Evolutionary conservation across 768 basidiomycete genomes (phyloP).

Genomic region (Psilocybe subaeruginosa): DNA sequence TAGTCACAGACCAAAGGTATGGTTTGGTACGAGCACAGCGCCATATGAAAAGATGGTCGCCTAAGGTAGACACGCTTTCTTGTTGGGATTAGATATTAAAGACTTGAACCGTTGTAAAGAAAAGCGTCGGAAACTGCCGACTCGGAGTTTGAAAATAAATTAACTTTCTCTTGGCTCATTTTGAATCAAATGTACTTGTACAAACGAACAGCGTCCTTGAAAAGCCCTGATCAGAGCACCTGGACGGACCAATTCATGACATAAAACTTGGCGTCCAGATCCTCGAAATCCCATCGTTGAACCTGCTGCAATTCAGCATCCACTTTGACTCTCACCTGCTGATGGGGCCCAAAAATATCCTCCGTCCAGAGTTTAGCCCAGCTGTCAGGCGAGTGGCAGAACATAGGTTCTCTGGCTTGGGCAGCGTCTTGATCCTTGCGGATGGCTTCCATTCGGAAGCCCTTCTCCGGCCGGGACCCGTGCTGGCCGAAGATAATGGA

Average conservation of each 20-base stretch:
- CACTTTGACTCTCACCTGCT: conserved; percentile 17
- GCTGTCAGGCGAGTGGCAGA: conserved; percentile 41
- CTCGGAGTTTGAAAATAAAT: too few species aligned
- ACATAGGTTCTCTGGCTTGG: conserved; percentile 26
- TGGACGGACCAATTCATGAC: conserved; percentile 20
- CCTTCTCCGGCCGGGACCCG: conserved; percentile 34
- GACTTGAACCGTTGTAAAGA: too few species aligned
- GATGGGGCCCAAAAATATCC: conserved; percentile 30
- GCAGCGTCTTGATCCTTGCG: neutral
- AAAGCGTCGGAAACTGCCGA: too few species aligned
- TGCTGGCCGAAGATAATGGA: conserved; percentile 43
- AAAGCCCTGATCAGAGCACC: conserved; percentile 1
- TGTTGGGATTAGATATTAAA: too few species aligned
- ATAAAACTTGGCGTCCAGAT: conserved; percentile 3
- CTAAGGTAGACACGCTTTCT: too few species aligned
- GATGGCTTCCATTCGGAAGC: conserved; percentile 12
- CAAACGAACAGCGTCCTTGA: too few species aligned
- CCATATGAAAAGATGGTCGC: too few species aligned
- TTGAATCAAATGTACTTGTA: too few species aligned
- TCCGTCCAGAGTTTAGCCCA: conserved; percentile 38
- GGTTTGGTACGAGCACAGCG: too few species aligned
- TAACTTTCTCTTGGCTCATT: too few species aligned
- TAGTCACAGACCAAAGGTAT: too few species aligned
- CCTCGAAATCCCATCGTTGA: conserved; percentile 2
- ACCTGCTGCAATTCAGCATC: conserved; percentile 13